Percentiles rank a stretch among this genome's conserved stretches.
Evolutionary conservation across 2,329 filamentous ascomycete species (phyloP).

Genomic region (Ceratocystis huliohia): DNA sequence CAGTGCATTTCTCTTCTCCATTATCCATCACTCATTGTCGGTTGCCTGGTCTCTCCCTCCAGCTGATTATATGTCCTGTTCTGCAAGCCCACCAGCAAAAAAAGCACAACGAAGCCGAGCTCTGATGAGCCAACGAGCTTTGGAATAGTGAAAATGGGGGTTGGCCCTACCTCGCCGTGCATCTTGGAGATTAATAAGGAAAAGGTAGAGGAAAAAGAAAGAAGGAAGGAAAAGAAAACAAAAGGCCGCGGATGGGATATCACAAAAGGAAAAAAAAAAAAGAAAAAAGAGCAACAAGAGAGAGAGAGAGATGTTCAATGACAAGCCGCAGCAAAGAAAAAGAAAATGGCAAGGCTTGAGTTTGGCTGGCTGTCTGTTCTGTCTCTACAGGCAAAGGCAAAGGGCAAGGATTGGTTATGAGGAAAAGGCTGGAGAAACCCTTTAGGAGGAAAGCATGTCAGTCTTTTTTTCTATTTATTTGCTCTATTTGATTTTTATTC

Average conservation of each 20-base stretch:
- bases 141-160: slow-evolving; percentile 46
- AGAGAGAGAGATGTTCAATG: slow-evolving; percentile 2
- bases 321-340: background rate
- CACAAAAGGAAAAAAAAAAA: slow-evolving; percentile 15
- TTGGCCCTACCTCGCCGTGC: slow-evolving; percentile 19
- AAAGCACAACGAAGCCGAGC: background rate
- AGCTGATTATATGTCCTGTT: background rate
- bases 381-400: background rate
- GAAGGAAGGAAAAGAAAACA: slow-evolving; percentile 13
- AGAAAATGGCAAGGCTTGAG: slow-evolving; percentile 6
- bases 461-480: background rate
- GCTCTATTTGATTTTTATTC: background rate
- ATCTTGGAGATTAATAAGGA: slow-evolving; percentile 13
- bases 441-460: background rate
- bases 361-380: background rate
- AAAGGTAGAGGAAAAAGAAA: slow-evolving; percentile 12
- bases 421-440: slow-evolving; percentile 4
- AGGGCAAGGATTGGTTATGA: background rate
- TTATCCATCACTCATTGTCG: background rate
- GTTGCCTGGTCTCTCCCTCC: background rate
- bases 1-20: background rate
- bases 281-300: slow-evolving; percentile 9
- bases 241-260: slow-evolving; percentile 14
- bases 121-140: too few species aligned
- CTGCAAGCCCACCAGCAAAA: background rate